phyloP scores from a whole-genome alignment of 257 asterid genomes.

The Petrea volubilis region DNA sequence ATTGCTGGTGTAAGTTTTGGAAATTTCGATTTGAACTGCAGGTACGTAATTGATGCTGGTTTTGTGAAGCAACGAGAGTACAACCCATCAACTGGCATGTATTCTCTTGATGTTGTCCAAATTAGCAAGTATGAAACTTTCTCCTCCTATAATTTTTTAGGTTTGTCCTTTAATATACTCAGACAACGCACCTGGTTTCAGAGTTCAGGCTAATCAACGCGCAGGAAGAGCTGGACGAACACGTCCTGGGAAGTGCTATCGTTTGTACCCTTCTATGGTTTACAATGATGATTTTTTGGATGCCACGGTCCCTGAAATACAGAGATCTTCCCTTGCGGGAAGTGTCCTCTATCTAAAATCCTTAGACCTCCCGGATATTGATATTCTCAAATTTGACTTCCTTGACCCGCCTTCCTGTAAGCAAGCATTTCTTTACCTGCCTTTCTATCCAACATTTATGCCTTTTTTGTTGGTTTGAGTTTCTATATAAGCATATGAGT shows the following conservation, averaged over 20 bases:
- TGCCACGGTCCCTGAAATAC: conserved; percentile 94
- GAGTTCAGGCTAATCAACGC: conserved; percentile 98
- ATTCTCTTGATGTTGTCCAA: conserved; percentile 89
- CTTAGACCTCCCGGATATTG: conserved; percentile 84
- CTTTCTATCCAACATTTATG: conserved; percentile 4
- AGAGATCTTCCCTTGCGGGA: conserved; percentile 96
- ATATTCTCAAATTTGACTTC: conserved; percentile 88
- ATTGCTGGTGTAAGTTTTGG: conserved; percentile 8
- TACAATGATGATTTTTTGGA: conserved; percentile 83
- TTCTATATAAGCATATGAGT: conserved; percentile 13
- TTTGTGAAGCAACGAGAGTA: conserved; percentile 95
- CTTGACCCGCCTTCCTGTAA: conserved; percentile 93
- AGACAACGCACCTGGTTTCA: conserved; percentile 26
- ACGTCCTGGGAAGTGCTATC: conserved; percentile 90
- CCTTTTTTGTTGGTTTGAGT: conserved; percentile 13
- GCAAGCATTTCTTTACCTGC: conserved; percentile 28
- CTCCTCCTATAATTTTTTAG: background rate
- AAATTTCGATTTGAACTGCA: conserved; percentile 31
- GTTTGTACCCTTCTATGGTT: conserved; percentile 72
- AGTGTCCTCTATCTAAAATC: conserved; percentile 92
- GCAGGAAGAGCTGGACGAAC: conserved; percentile 99
- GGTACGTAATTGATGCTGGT: conserved; percentile 94
- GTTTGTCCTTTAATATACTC: conserved; percentile 3
- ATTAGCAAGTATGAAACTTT: conserved; percentile 81
- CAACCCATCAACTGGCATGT: conserved; percentile 96